phyloP scores from a whole-genome alignment of 371 early-diverging fungal species.

The Apophysomyces trapeziformis region DNA sequence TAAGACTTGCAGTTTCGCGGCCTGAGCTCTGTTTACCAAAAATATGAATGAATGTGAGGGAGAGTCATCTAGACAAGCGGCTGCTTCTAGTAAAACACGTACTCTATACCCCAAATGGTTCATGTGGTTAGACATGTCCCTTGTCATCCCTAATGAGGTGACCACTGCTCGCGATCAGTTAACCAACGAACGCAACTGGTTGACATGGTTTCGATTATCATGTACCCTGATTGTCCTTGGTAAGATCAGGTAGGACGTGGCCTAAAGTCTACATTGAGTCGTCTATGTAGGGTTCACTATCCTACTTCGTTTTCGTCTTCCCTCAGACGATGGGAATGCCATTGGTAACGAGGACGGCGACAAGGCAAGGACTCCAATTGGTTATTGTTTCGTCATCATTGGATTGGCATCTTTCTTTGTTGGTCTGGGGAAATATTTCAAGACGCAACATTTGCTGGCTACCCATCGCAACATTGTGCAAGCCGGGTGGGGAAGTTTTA shows the following conservation, averaged over 20 bases:
- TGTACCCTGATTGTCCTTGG: constrained; percentile 48
- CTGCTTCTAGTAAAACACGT: neutral
- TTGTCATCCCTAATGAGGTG: constrained; percentile 30
- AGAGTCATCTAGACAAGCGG: neutral
- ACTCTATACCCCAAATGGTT: neutral
- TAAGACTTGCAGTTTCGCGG: neutral
- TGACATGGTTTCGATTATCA: constrained; percentile 44
- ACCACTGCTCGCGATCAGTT: constrained; percentile 44
- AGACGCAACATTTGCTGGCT: constrained; percentile 32
- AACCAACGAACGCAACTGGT: constrained; percentile 51
- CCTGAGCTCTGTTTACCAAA: neutral
- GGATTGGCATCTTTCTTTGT: constrained; percentile 35
- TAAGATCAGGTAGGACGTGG: constrained; percentile 17
- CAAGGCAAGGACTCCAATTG: constrained; percentile 29
- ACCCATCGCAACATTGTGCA: constrained; percentile 35
- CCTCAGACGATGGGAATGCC: constrained; percentile 12
- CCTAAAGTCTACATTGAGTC: neutral
- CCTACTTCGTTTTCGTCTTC: constrained; percentile 42
- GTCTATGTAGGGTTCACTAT: constrained; percentile 38
- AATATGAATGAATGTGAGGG: neutral
- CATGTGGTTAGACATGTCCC: constrained; percentile 24
- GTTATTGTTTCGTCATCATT: constrained; percentile 39
- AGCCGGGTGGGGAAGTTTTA: constrained; percentile 45
- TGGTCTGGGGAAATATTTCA: constrained; percentile 46
- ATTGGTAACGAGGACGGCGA: constrained; percentile 4